Evolutionary conservation across 2,329 filamentous ascomycete genomes (phyloP), one percentile per base, ranked within the genome.

Genomic region (Scedosporium minutisporum): DNA sequence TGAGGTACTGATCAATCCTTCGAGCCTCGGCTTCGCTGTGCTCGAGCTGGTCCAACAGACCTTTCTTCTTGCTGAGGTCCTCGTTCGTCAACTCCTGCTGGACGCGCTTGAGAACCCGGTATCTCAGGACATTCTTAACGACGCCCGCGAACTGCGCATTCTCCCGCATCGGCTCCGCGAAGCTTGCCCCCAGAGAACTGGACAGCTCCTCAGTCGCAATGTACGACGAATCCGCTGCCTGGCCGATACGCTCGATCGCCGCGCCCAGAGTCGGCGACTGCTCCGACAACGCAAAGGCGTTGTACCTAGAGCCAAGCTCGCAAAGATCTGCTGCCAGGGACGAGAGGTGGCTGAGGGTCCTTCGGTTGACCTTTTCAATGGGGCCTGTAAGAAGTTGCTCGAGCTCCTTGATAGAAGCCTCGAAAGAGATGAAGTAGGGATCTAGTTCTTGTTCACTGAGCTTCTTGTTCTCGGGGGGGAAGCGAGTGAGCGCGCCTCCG

Each of bases 71-170:
- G 62, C 88, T 84, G 10, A 99, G 80, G 69, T 99, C 93, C 64
- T 99, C 95, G 55, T 88, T 88, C 1, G 95, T 97, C 87, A 97
- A 93, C 71, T 99, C 95, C 73, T 97, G 92, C 72, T 99, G 95
- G 61, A 99, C 91, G 57, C 95, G 85, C 78, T 99, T 99, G 65
- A 97, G 78, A 2, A 97, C 88, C 16, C 95, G 83, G 72, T 97
- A 99, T 66, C 90, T 86, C 62, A 99, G 78, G 41, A 99, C 93
- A 67, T 81, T 90, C 51, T 93, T 86, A 3, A 99, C 95, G 1
- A 99, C 91, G 10, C 95, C 91, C 0, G 95, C 95, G 73, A 99
- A 99, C 71, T 99, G 95, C 12, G 95, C 93, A 69, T 92, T 96
- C 76, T 99, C 95, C 62, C 96, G 86, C 91, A 99, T 97, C 0